Percentiles rank a stretch among this genome's conserved stretches.
phyloP scores from a whole-genome alignment of 345 rosid species.

The Pugionium cornutum region DNA sequence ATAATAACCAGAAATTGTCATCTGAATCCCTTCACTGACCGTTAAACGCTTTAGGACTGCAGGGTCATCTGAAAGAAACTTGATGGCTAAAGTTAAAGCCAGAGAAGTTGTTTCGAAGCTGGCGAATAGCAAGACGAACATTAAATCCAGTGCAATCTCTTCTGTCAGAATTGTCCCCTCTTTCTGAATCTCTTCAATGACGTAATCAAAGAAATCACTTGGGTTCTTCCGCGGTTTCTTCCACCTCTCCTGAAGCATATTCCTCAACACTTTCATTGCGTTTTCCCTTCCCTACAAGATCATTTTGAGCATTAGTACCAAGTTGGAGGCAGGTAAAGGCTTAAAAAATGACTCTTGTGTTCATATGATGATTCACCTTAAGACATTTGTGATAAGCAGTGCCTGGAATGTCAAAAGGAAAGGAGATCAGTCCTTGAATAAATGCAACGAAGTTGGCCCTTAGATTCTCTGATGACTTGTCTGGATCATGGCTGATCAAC shows the following conservation, averaged over 20 bases:
- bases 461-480: conserved; percentile 67
- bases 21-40: conserved; percentile 42
- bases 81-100: conserved; percentile 81
- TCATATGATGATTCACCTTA: conserved; percentile 49
- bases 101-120: conserved; percentile 97
- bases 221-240: conserved; percentile 49
- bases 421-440: conserved; percentile 87
- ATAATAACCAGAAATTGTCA: neutral
- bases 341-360: conserved; percentile 6
- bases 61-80: conserved; percentile 71
- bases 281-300: conserved; percentile 81
- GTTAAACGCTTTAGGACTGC: conserved; percentile 64
- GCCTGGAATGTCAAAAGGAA: conserved; percentile 90
- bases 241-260: conserved; percentile 70
- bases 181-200: conserved; percentile 75
- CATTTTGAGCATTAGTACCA: conserved; percentile 16
- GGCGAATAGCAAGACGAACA: conserved; percentile 94
- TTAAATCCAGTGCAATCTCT: conserved; percentile 82
- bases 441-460: conserved; percentile 84
- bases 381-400: conserved; percentile 95
- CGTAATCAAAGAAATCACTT: conserved; percentile 78
- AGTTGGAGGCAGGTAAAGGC: conserved; percentile 1
- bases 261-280: conserved; percentile 81
- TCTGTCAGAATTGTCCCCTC: conserved; percentile 84
- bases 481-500: conserved; percentile 85